Evolutionary conservation across 352 stramenopile genomes (phyloP), one percentile per base, ranked within the genome.

Genomic region (Phytophthora gonapodyides): DNA sequence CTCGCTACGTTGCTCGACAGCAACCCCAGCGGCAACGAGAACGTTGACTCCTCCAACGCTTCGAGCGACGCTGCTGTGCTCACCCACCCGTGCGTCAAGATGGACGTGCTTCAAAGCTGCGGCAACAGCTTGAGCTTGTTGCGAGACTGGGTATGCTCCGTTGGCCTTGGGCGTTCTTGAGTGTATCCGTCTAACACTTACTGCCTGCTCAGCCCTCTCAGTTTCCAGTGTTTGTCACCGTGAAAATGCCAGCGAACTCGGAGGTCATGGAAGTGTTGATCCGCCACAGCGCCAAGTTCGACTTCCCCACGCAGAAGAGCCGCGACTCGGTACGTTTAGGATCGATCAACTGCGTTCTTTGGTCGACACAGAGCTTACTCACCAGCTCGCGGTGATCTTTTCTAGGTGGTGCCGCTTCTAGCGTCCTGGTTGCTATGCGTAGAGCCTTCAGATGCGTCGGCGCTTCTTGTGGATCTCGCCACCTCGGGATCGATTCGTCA

Each of bases 181-280:
- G 2, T 55, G 12, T 30, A 40, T 36, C 31, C 35, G 15, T 54
- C 54, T 41, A 24, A 50, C 38, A 1, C 8, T 31, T 36, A 12
- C 21, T 31, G 7, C 13, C 31, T 37, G 16, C 19, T 17, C 27
- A 50, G 45, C 35, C 41, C 13, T 42, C 37, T n/a, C 40, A n/a
- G 4, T 61, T 61, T 9, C 61, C 61, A 13, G 10, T 38, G 1
- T 59, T 69, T 12, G 34, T 69, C 10, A 34, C 38, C 7, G 34
- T 55, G 13, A 56, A 64, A 47, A 52, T 57, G 27, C 53, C 41
- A 1, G 53, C 35, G 24, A 54, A 64, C 16, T 24, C 56, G 40
- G 61, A 69, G 17, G 50, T 69, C 24, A 64, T 69, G 54, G 53
- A 64, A 17, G 61, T 69, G 7, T 7, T 69, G 33, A 60, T 69